Evolutionary conservation across 495 filamentous ascomycete species (phyloP).

Genomic region (Arthonia radiata): DNA sequence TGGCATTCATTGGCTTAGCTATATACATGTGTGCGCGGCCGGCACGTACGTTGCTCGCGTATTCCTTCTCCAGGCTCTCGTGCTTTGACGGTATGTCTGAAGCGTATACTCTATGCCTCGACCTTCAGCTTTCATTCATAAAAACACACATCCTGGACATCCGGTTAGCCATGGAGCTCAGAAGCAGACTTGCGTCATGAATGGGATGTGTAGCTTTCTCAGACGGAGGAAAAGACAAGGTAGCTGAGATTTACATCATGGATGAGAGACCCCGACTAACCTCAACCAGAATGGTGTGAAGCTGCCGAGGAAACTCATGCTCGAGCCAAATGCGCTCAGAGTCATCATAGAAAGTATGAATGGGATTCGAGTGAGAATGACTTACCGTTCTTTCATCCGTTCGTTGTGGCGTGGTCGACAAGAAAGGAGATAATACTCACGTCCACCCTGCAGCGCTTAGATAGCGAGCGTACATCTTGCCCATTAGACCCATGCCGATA

Average conservation of each 20-base stretch:
- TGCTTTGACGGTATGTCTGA: slow-evolving; percentile 77
- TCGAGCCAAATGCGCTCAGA: slow-evolving; percentile 99
- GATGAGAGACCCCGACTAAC: slow-evolving; percentile 26
- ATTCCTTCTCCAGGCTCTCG: slow-evolving; percentile 51
- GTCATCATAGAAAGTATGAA: slow-evolving; percentile 72
- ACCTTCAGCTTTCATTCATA: no score
- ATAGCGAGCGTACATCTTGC: slow-evolving; percentile 88
- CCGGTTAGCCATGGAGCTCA: no score
- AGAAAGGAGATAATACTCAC: no score
- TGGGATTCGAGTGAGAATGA: no score
- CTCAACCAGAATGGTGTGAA: slow-evolving; percentile 27
- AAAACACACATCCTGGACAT: no score
- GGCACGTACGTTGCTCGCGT: slow-evolving; percentile 38
- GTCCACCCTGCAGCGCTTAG: slow-evolving; percentile 85
- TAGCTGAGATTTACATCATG: slow-evolving; percentile 97
- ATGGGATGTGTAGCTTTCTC: no score
- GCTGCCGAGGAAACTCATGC: slow-evolving; percentile 31
- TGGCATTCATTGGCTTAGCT: slow-evolving; percentile 21
- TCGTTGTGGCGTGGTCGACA: no score
- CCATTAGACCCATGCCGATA: slow-evolving; percentile 98
- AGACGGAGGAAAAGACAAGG: slow-evolving; percentile 67
- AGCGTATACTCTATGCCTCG: slow-evolving; percentile 67
- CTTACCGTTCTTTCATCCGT: no score
- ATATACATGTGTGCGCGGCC: slow-evolving; percentile 2
- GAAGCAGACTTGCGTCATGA: no score